phyloP scores from a whole-genome alignment of 306 rosid species.

The Amphicarpaea edgeworthii region DNA sequence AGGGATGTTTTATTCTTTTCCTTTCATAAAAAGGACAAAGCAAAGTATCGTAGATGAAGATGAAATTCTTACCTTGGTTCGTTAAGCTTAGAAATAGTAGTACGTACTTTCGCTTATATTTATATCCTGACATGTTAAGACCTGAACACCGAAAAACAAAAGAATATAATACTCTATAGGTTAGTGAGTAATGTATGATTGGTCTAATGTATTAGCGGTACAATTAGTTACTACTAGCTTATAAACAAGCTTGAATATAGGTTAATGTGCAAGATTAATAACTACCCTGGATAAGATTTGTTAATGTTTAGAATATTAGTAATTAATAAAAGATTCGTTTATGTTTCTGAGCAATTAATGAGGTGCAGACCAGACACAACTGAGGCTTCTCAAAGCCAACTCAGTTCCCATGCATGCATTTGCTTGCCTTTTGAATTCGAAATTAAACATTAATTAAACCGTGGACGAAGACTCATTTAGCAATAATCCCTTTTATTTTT shows the following conservation, averaged over 20 bases:
- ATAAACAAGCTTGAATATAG: not conserved
- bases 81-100: slow-evolving; percentile 25
- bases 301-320: not conserved
- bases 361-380: slow-evolving; percentile 17
- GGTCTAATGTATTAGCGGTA: not conserved
- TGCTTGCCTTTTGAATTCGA: slow-evolving; percentile 30
- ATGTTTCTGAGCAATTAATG: slow-evolving; percentile 41
- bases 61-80: slow-evolving; percentile 22
- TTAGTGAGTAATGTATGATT: not conserved
- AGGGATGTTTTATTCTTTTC: not conserved
- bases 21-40: slow-evolving; percentile 20
- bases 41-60: not conserved
- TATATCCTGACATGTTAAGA: not conserved
- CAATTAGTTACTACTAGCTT: not conserved
- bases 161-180: not conserved
- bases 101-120: not conserved
- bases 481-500: not conserved
- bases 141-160: not conserved
- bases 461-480: not conserved
- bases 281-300: slow-evolving; percentile 28
- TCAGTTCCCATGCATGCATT: slow-evolving; percentile 36
- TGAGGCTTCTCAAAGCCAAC: slow-evolving; percentile 8
- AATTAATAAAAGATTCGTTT: slow-evolving; percentile 29
- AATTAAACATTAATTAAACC: slow-evolving; percentile 8
- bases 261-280: slow-evolving; percentile 1